Percentiles rank a stretch among this genome's conserved stretches.
Evolutionary conservation across 2,329 filamentous ascomycete genomes (phyloP).

Genomic region (Pezicula neosporulosa): DNA sequence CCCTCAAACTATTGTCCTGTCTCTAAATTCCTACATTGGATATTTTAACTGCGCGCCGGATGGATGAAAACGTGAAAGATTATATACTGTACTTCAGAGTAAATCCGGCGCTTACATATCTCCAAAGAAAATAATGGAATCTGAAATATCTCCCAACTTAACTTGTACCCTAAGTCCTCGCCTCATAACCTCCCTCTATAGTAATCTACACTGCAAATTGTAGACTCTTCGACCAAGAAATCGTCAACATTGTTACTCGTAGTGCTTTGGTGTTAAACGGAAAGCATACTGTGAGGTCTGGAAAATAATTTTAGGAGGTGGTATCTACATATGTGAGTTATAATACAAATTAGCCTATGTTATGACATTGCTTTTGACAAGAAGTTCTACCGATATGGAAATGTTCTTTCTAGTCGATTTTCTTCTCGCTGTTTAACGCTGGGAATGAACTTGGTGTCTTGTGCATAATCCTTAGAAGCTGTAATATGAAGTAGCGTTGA

Average conservation of each 20-base stretch:
- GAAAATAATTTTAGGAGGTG: not conserved
- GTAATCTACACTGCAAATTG: not conserved
- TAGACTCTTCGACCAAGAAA: not conserved
- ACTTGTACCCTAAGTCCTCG: not conserved
- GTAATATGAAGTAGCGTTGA: not conserved
- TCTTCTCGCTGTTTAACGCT: not conserved
- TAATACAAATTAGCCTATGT: not conserved
- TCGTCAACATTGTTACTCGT: not conserved
- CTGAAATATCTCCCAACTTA: not conserved
- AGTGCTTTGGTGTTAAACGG: not conserved
- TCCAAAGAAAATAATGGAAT: not conserved
- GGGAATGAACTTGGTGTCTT: not conserved
- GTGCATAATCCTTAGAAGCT: not conserved
- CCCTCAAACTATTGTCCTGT: not conserved
- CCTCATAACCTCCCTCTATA: not conserved
- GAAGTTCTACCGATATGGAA: not conserved
- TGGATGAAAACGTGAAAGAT: not conserved
- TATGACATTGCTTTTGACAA: not conserved
- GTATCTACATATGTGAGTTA: not conserved
- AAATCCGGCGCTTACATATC: not conserved
- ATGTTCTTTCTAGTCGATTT: not conserved
- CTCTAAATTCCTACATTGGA: not conserved
- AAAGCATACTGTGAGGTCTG: not conserved
- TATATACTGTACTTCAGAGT: not conserved
- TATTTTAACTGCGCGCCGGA: not conserved